Evolutionary conservation across 345 rosid species (phyloP), one percentile per base, ranked within the genome.

Genomic region (Aquilaria sinensis): DNA sequence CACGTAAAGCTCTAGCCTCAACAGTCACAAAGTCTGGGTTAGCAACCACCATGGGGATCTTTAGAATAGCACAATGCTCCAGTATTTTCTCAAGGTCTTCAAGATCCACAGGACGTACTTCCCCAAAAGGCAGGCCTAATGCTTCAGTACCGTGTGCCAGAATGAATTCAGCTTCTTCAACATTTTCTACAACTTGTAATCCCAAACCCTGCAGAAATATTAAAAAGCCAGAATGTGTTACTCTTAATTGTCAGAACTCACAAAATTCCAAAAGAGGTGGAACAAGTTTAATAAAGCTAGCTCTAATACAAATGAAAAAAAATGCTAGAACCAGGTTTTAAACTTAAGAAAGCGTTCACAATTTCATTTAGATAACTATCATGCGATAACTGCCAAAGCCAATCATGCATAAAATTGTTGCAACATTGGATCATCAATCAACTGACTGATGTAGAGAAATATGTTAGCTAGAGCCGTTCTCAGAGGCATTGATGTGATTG

Each of bases 1-100:
- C 79, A 3, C 75, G 86, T 62, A 88, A 77, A 51, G 77, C 81
- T 72, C 86, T 90, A 61, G 96, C 95, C 76, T 94, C 99, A 31
- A 94, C 96, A 50, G 97, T 90, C 56, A 90, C 97, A 59, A 74
- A 90, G 69, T 90, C 97, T 60, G 95, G 99, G 78, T 94, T 94
- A 29, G 95, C 97, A 49, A 94, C 99, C 11, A 90, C 83, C 96
- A 94, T 85, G 7, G 97, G 99, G 66, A 94, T 82, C 70, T 68
- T 74, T 79, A 75, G 75, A 75, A 79, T 76, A 61, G 84, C 96
- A 70, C 92, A 80, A 12, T 43, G 74, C 81, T 80, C 91, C 81
- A 88, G 80, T 70, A 90, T 78, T 75, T 85, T 81, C 81, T 90
- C 96, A 29, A 90, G 88, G 62, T 80, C 89, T 53, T 88, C 83